A percentile compares a stretch with the other conserved stretches of the same genome.
These are phyloP conservation scores for Penicillium taxi DNA, from an alignment of 495 filamentous ascomycete genomes.

Conservation along the genomic window DNA sequence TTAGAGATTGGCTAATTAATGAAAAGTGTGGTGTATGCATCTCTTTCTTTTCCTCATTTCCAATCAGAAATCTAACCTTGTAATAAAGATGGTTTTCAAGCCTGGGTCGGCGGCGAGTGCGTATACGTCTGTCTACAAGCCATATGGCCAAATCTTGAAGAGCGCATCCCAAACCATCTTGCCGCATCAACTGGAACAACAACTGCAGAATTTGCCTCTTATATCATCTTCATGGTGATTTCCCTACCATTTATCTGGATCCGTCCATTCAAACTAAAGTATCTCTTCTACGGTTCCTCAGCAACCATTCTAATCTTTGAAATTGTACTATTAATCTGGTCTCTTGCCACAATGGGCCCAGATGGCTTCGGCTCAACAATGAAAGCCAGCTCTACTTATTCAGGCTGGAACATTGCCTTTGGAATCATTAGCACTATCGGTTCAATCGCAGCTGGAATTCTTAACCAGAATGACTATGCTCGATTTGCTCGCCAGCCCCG, in stretches of 20 bases:
- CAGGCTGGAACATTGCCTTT: slow-evolving; percentile 14
- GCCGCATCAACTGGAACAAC: slow-evolving; percentile 20
- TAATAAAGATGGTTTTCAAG: slow-evolving; percentile 16
- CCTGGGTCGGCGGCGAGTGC: slow-evolving; percentile 24
- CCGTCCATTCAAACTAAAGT: slow-evolving; percentile 11
- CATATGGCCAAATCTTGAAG: slow-evolving; percentile 16
- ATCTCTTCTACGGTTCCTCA: slow-evolving; percentile 9
- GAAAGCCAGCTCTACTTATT: neutral
- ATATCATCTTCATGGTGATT: slow-evolving; percentile 17
- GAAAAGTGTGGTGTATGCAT: slow-evolving; percentile 6
- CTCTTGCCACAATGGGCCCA: slow-evolving; percentile 10
- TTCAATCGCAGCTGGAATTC: slow-evolving; percentile 14
- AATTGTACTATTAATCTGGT: slow-evolving; percentile 9
- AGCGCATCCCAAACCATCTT: slow-evolving; percentile 21
- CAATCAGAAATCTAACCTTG: neutral
- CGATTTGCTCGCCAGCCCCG: slow-evolving; percentile 16
- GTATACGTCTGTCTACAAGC: slow-evolving; percentile 19
- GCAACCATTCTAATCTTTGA: slow-evolving; percentile 8
- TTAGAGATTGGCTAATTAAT: neutral
- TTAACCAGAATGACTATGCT: slow-evolving; percentile 20
- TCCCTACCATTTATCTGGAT: slow-evolving; percentile 13
- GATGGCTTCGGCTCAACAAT: slow-evolving; percentile 10
- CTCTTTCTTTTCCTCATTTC: neutral
- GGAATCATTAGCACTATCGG: slow-evolving; percentile 15
- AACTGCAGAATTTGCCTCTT: slow-evolving; percentile 17